A percentile compares a stretch with the other conserved stretches of the same genome.
phyloP scores from a whole-genome alignment of 768 basidiomycete genomes.

The Goffeauzyma gilvescens region DNA sequence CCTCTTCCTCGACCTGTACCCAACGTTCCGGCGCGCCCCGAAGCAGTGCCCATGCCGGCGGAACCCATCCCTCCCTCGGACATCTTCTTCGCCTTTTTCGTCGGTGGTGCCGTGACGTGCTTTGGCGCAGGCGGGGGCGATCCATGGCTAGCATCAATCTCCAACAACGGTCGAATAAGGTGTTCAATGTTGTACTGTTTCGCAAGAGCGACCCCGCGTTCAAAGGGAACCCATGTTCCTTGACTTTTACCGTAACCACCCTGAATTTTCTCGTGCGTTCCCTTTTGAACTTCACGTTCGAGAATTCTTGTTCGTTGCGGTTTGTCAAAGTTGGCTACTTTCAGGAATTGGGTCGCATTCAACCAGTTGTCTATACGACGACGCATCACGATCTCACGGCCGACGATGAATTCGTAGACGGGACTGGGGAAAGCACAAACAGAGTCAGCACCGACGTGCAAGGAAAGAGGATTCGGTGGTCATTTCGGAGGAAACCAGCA shows the following conservation, averaged over 20 bases:
- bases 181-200: conserved; percentile 83
- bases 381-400: conserved; percentile 79
- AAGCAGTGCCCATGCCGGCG: too few relatives aligned
- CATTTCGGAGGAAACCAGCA: too few relatives aligned
- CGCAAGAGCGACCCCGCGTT: conserved; percentile 64
- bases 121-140: conserved; percentile 84
- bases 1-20: too few relatives aligned
- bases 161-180: conserved; percentile 75
- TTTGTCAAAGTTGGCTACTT: conserved; percentile 98
- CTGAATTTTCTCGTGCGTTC: conserved; percentile 96
- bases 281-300: conserved; percentile 95
- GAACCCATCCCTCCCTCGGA: conserved; percentile 2
- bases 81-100: conserved; percentile 28
- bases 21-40: too few relatives aligned
- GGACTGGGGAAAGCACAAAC: conserved; percentile 13
- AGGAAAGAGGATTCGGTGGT: neutral
- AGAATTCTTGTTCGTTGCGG: conserved; percentile 92
- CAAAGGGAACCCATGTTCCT: conserved; percentile 97
- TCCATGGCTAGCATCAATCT: conserved; percentile 66
- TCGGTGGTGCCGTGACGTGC: conserved; percentile 61
- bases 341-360: conserved; percentile 89
- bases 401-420: conserved; percentile 31
- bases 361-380: conserved; percentile 90
- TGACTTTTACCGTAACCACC: conserved; percentile 99
- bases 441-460: neutral